Evolutionary conservation across 192 early-diverging fungal species (phyloP).

Genomic region (Coemansia umbellata): DNA sequence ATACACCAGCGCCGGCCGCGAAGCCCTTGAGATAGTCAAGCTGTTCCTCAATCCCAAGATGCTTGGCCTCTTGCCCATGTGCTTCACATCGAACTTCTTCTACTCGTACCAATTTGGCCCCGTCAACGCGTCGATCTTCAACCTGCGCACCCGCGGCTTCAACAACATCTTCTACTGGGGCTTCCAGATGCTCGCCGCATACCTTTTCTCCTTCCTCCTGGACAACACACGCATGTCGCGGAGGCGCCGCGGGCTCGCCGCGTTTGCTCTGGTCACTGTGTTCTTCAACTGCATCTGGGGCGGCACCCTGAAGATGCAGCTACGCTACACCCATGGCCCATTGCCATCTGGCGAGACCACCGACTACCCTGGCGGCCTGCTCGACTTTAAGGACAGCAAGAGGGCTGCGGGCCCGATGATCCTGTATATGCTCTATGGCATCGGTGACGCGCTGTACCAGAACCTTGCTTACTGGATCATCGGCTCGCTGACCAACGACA

Average conservation of each 20-base stretch:
- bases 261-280: constrained; percentile 41
- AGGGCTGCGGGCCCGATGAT: constrained; percentile 60
- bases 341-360: constrained; percentile 3
- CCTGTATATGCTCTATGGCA: constrained; percentile 68
- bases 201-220: constrained; percentile 62
- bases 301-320: constrained; percentile 60
- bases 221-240: constrained; percentile 56
- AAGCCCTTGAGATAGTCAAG: constrained; percentile 54
- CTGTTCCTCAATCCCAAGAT: constrained; percentile 65
- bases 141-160: constrained; percentile 63
- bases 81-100: constrained; percentile 74
- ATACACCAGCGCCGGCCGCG: constrained; percentile 61
- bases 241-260: constrained; percentile 58
- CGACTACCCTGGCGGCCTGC: constrained; percentile 31
- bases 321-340: constrained; percentile 48
- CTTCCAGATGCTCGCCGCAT: constrained; percentile 68
- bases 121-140: constrained; percentile 65
- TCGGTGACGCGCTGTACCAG: constrained; percentile 77
- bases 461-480: constrained; percentile 76
- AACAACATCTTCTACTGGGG: constrained; percentile 78
- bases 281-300: constrained; percentile 57
- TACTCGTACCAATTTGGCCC: constrained; percentile 71
- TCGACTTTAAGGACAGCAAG: constrained; percentile 37
- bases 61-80: constrained; percentile 64
- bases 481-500: constrained; percentile 79